Evolutionary conservation across 768 basidiomycete genomes (phyloP).

Genomic region (Hypholoma sublateritium): DNA sequence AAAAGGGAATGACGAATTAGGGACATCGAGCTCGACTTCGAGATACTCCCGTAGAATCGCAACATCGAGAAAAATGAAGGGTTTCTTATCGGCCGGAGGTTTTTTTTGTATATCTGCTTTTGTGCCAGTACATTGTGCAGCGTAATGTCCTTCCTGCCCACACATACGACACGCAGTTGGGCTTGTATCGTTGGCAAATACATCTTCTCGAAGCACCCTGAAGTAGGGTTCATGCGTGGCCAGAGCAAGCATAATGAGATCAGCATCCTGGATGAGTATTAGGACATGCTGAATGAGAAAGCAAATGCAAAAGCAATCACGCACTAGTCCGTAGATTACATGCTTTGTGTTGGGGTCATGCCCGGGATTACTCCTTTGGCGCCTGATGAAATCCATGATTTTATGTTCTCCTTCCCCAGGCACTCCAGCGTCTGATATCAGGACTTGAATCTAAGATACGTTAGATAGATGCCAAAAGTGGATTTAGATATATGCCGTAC

Average conservation of each 20-base stretch:
- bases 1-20: conserved; percentile 80
- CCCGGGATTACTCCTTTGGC: conserved; percentile 83
- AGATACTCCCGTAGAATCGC: conserved; percentile 95
- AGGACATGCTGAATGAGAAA: conserved; percentile 3
- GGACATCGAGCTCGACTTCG: conserved; percentile 89
- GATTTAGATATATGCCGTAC: conserved; percentile 38
- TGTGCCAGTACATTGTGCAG: conserved; percentile 88
- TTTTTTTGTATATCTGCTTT: conserved; percentile 70
- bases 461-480: not conserved
- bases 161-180: conserved; percentile 85
- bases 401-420: conserved; percentile 99
- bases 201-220: conserved; percentile 95
- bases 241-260: conserved; percentile 97
- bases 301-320: conserved; percentile 26
- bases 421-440: conserved; percentile 95
- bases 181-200: conserved; percentile 83
- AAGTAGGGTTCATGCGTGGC: conserved; percentile 99
- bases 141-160: conserved; percentile 93
- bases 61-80: conserved; percentile 99
- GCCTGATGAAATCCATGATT: conserved; percentile 97
- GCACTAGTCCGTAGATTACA: conserved; percentile 95
- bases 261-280: conserved; percentile 75
- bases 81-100: conserved; percentile 78
- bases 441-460: conserved; percentile 77
- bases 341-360: conserved; percentile 95